Evolutionary conservation across 2,329 filamentous ascomycete species (phyloP), one percentile per base, ranked within the genome.

Genomic region (Arthrinium puccinioides): DNA sequence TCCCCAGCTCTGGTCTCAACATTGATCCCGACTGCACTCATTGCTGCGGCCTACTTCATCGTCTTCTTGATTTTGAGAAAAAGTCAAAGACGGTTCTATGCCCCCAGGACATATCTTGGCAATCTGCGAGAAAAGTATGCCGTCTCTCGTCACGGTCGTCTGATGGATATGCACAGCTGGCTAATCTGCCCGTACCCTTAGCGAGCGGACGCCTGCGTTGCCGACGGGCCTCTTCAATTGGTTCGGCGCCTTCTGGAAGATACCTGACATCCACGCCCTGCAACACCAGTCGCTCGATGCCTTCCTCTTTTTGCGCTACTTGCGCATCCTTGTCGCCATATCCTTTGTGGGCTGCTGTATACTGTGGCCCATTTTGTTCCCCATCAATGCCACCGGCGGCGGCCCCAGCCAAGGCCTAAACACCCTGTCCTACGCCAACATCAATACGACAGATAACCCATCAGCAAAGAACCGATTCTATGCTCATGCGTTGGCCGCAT

Each of bases 231-330:
- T 79, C 31, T 64, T 84, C 50, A 76, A 82, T 48, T 88, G 84
- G 84, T 60, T 87, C 40, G 62, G 62, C 9, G 66, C 72, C 10
- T 84, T 87, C 62, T 82, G 76, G 64, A 74, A 72, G 49, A 72
- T 76, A 29, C 73, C 74, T 4, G 89, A 97, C 56, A 79, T 80
- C 27, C 87, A 86, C 53, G 78, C 89, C 19, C 76, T 97, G 16
- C 86, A 92, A 53, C 87, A 95, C 64, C 87, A 90, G 57, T 94
- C 88, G 1, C 76, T 98, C 44, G 90, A 98, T 57, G 85, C 84
- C 21, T 97, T 90, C 60, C 79, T 97, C 36, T 87, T 94, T 58
- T 70, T 97, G 20, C 87, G 90, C 24, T 95, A 90, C 54, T 65
- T 97, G 45, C 87, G 88, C 54, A 82, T 89, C 45, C 64, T 82